Percentiles rank a stretch among this genome's conserved stretches.
phyloP scores from a whole-genome alignment of 805 yeast genomes.

The Phaffomyces antillensis region DNA sequence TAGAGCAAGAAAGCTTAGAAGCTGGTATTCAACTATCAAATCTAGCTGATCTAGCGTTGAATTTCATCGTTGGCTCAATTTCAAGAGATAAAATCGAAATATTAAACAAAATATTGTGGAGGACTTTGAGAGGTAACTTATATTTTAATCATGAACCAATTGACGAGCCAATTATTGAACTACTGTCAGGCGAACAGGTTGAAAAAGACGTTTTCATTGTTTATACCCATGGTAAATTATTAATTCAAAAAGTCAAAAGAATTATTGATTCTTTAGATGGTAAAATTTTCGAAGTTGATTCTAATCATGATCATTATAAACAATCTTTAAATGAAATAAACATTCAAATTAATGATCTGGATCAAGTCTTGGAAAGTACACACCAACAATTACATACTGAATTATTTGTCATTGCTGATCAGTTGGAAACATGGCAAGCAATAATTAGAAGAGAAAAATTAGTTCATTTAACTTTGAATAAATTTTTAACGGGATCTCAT shows the following conservation, averaged over 20 bases:
- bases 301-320: conserved; percentile 31
- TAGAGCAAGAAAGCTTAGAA: conserved; percentile 31
- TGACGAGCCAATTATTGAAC: conserved; percentile 59
- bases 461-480: conserved; percentile 69
- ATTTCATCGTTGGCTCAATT: conserved; percentile 64
- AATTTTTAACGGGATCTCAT: conserved; percentile 78
- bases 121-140: conserved; percentile 88
- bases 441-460: conserved; percentile 73
- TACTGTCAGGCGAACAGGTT: conserved; percentile 45
- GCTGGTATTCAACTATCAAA: conserved; percentile 25
- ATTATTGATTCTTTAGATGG: conserved; percentile 92
- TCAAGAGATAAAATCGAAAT: conserved; percentile 60
- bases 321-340: conserved; percentile 22
- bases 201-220: conserved; percentile 81
- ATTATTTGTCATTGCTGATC: conserved; percentile 68
- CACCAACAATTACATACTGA: conserved; percentile 69
- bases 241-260: conserved; percentile 65
- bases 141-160: conserved; percentile 71
- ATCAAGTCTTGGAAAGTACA: conserved; percentile 56
- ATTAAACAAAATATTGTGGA: conserved; percentile 81
- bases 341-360: conserved; percentile 34
- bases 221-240: conserved; percentile 82
- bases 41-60: conserved; percentile 19
- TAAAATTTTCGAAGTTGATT: conserved; percentile 50
- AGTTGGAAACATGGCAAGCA: conserved; percentile 68